Evolutionary conservation across 192 early-diverging fungal genomes (phyloP).

Genomic region (Coemansia sp.): DNA sequence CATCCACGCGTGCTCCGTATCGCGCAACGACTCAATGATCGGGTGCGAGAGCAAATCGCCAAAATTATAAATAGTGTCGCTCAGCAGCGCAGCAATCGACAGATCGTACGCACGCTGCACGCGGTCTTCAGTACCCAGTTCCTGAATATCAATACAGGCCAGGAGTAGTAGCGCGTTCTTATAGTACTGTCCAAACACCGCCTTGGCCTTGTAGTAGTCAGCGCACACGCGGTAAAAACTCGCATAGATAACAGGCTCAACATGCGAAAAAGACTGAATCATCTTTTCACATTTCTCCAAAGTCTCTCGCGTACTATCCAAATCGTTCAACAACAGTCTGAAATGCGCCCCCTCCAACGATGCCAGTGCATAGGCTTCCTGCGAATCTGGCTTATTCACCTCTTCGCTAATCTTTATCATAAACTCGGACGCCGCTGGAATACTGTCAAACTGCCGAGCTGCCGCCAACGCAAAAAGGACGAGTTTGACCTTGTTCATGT

Average conservation of each 20-base stretch:
- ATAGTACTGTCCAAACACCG: constrained; percentile 91
- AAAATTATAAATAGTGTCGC: constrained; percentile 99
- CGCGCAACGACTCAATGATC: constrained; percentile 53
- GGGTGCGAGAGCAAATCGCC: constrained; percentile 84
- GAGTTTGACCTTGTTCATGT: constrained; percentile 94
- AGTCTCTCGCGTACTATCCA: constrained; percentile 80
- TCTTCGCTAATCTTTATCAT: constrained; percentile 70
- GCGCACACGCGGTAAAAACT: constrained; percentile 94
- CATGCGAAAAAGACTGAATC: constrained; percentile 53
- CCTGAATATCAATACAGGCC: constrained; percentile 87
- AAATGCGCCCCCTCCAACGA: constrained; percentile 86
- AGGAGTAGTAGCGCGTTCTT: constrained; percentile 93
- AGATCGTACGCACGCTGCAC: constrained; percentile 92
- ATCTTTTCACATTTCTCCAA: constrained; percentile 89
- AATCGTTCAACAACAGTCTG: constrained; percentile 74
- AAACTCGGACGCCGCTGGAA: constrained; percentile 73
- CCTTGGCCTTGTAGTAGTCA: constrained; percentile 97
- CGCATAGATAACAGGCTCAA: constrained; percentile 89
- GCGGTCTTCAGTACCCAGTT: constrained; percentile 74
- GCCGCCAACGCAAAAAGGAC: constrained; percentile 82
- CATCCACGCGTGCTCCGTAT: constrained; percentile 86
- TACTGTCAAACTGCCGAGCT: constrained; percentile 75
- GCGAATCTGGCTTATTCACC: constrained; percentile 68
- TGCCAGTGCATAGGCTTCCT: constrained; percentile 86
- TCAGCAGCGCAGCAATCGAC: constrained; percentile 86